These are phyloP conservation scores for Quercus lobata DNA, from an alignment of 331 rosid genomes.

Conservation along the genomic window DNA sequence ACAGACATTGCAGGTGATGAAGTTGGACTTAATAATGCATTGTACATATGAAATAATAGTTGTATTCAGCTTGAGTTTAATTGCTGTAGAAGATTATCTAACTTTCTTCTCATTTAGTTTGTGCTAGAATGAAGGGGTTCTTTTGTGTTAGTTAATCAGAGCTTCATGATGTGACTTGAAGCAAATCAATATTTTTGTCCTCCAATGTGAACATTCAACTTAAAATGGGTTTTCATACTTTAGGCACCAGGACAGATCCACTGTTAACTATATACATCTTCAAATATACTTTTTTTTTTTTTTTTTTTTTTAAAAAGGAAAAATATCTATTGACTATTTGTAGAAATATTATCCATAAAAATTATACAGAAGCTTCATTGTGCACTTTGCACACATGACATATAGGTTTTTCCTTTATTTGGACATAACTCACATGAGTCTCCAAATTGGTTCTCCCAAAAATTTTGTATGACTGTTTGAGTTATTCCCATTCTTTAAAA, in stretches of 20 bases:
- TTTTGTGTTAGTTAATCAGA: background rate
- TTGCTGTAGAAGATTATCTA: background rate
- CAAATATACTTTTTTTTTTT: too few relatives aligned
- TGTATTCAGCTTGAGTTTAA: background rate
- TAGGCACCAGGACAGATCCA: too few relatives aligned
- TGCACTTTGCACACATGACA: background rate
- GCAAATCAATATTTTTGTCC: background rate
- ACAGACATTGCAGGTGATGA: slow-evolving; percentile 60
- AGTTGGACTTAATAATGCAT: background rate
- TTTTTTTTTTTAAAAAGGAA: background rate
- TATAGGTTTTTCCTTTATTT: background rate
- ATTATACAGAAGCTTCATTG: background rate
- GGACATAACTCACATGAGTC: too few relatives aligned
- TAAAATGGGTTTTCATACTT: background rate
- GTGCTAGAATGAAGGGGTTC: background rate
- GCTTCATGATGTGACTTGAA: background rate
- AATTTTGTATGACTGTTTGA: background rate
- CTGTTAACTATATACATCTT: too few relatives aligned
- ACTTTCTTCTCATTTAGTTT: background rate
- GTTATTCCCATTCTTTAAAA: background rate
- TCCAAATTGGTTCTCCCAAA: background rate
- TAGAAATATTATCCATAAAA: background rate
- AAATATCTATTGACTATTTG: background rate
- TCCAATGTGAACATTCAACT: background rate
- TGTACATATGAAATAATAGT: background rate